Percentiles rank a stretch among this genome's conserved stretches.
phyloP scores from a whole-genome alignment of 192 early-diverging fungal genomes.

The Podila verticillata region DNA sequence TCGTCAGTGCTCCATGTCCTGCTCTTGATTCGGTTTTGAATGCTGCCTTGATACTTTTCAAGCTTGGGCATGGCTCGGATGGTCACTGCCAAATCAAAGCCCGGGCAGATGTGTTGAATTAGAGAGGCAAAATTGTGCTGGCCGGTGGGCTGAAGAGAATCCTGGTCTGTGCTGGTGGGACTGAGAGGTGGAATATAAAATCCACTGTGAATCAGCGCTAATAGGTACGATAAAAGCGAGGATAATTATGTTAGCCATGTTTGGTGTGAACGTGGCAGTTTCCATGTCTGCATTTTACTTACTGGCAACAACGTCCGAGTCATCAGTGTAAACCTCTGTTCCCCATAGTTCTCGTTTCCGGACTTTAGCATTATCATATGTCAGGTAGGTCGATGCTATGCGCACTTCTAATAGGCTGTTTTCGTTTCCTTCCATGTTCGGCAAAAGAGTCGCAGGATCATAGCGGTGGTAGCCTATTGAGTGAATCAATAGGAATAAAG shows the following conservation, averaged over 20 bases:
- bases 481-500: not conserved
- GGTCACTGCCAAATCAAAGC: slow-evolving; percentile 74
- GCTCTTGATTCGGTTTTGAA: slow-evolving; percentile 64
- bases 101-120: slow-evolving; percentile 50
- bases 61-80: slow-evolving; percentile 79
- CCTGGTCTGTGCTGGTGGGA: slow-evolving; percentile 16
- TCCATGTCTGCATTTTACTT: slow-evolving; percentile 18
- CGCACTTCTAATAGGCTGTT: slow-evolving; percentile 73
- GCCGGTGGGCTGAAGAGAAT: slow-evolving; percentile 10
- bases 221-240: not conserved
- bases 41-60: slow-evolving; percentile 70
- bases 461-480: slow-evolving; percentile 58
- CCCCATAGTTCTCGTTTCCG: slow-evolving; percentile 79
- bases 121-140: slow-evolving; percentile 35
- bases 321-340: slow-evolving; percentile 86
- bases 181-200: slow-evolving; percentile 33
- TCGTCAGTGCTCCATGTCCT: slow-evolving; percentile 70
- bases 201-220: slow-evolving; percentile 64
- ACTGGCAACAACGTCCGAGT: slow-evolving; percentile 87
- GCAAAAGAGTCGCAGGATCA: slow-evolving; percentile 55
- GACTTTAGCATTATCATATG: slow-evolving; percentile 71
- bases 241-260: not conserved
- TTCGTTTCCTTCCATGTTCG: slow-evolving; percentile 56
- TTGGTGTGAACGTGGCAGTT: not conserved
- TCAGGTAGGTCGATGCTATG: slow-evolving; percentile 69